These are phyloP conservation scores for Lepidium aucheri DNA, from an alignment of 345 rosid species.

Conservation along the genomic window DNA sequence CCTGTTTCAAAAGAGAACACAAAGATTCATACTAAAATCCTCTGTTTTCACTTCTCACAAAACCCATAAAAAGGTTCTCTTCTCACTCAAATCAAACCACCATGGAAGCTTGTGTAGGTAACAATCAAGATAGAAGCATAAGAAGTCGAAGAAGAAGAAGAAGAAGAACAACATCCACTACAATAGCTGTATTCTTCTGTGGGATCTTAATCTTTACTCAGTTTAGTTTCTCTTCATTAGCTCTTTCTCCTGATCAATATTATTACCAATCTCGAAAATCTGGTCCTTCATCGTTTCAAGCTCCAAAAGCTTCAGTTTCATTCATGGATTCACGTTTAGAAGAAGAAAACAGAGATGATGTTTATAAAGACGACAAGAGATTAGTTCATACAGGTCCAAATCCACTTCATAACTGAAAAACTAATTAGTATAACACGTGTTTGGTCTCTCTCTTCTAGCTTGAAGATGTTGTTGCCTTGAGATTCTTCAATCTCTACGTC, in stretches of 20 bases:
- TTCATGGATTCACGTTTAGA: constrained; percentile 15
- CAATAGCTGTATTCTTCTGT: constrained; percentile 30
- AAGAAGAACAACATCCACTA: not conserved
- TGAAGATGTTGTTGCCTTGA: not conserved
- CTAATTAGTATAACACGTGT: constrained; percentile 1
- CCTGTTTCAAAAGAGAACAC: not conserved
- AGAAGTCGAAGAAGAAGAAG: not conserved
- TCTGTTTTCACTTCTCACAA: constrained; percentile 17
- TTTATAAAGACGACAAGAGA: constrained; percentile 73
- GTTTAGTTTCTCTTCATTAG: constrained; percentile 28
- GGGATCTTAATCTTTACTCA: constrained; percentile 37
- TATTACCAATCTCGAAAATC: constrained; percentile 28
- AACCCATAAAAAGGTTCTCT: not conserved
- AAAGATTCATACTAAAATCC: constrained; percentile 2
- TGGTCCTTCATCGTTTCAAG: constrained; percentile 28
- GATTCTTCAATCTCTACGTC: not conserved
- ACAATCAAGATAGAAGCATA: not conserved
- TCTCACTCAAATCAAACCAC: constrained; percentile 1
- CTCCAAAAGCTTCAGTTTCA: constrained; percentile 27
- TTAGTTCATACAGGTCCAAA: constrained; percentile 86
- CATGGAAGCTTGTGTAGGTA: constrained; percentile 16
- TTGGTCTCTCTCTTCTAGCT: constrained; percentile 13
- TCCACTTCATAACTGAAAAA: constrained; percentile 75
- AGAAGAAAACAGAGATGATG: constrained; percentile 32
- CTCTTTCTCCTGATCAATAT: constrained; percentile 31